Base-by-base conservation (phyloP, 306 rosid genomes). In the Pueraria montana region DNA sequence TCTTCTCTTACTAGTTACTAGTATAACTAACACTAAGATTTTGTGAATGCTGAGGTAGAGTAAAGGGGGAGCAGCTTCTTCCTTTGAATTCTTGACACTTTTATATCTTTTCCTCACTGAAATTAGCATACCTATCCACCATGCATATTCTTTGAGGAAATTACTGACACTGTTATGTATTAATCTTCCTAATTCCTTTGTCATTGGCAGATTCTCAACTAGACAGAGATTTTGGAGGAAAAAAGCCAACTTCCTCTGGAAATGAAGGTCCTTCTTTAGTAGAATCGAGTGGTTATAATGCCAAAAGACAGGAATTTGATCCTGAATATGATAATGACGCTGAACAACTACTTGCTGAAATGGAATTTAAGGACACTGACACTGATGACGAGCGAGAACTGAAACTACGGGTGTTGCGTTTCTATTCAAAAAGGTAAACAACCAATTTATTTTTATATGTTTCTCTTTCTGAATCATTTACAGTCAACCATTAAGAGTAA, bases 251-350 rank as follows among this genome's bases (percentile, higher is more conserved):
- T 86, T 79, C 87, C 71, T 87, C 90, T 10, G 93, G 82, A 80
- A 91, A 87, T 61, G 89, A 82, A 56, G 97, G 96, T 72, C 94
- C 98, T 84, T 90, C 97, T 73, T 91, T 96, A 78, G 89, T 94
- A 43, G 97, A 96, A 88, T 18, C 52, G 82, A 92, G 98, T 87
- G 99, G 99, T 68, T 96, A 91, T 89, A 96, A 96, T 61, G 13
- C 84, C 52, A 94, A 92, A 90, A 88, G 99, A 69, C 97, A 86
- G 76, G 99, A 96, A 79, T 96, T 96, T 46, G 98, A 96, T 88
- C 89, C 97, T 67, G 99, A 94, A 85, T 96, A 96, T 76, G 99
- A 96, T 82, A 94, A 96, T 27, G 98, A 96, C 21, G 98, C 98
- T 4, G 99, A 96, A 83, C 97, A 91, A 83, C 78, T 96, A 58